These are phyloP conservation scores for Leucoagaricus sp. DNA, from an alignment of 1,284 basidiomycete species.

Conservation along the genomic window DNA sequence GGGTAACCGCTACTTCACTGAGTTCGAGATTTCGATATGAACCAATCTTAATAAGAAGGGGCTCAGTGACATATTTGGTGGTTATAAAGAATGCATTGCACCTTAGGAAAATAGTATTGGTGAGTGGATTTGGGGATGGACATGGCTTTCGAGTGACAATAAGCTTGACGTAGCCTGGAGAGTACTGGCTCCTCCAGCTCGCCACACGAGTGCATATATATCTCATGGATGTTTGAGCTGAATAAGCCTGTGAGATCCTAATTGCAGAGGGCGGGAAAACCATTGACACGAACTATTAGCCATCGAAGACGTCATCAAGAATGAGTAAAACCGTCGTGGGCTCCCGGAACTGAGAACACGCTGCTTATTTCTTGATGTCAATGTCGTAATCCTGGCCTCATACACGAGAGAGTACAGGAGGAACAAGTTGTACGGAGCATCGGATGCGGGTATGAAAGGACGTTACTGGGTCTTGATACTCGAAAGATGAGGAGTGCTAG, in stretches of 20 bases:
- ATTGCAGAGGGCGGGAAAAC: too few species aligned
- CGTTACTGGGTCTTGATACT: too few species aligned
- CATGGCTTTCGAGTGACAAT: background rate
- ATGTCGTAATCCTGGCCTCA: too few species aligned
- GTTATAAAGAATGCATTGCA: background rate
- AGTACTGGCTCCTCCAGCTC: background rate
- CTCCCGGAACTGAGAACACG: too few species aligned
- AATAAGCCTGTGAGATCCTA: background rate
- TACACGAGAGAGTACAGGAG: too few species aligned
- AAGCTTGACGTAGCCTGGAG: background rate
- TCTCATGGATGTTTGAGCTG: background rate
- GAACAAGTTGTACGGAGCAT: too few species aligned
- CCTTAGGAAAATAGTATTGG: constrained; percentile 7
- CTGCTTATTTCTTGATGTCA: too few species aligned
- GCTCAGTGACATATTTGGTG: background rate
- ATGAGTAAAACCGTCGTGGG: too few species aligned
- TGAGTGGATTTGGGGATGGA: constrained; percentile 3
- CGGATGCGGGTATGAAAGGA: too few species aligned
- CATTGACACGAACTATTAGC: background rate
- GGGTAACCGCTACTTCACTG: constrained; percentile 28
- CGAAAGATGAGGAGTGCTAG: too few species aligned
- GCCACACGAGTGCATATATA: background rate
- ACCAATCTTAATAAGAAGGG: constrained; percentile 15
- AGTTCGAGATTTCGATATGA: constrained; percentile 34
- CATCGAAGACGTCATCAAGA: background rate